Base-by-base conservation (phyloP, 2,329 filamentous ascomycete genomes). In the Venturia asperata region DNA sequence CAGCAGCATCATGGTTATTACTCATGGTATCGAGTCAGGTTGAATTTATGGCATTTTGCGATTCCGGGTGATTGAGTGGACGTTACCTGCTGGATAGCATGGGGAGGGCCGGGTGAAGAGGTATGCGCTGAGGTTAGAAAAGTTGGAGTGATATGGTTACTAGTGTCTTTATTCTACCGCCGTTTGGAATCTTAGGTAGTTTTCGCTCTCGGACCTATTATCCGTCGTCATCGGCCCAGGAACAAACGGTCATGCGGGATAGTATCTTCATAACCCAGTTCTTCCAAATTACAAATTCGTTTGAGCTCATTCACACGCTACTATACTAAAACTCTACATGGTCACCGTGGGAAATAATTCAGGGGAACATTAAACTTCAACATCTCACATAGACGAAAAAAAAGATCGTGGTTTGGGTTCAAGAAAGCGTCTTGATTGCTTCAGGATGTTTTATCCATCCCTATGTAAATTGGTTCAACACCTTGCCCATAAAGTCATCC, bases 1-100 rank as follows among this genome's bases (percentile, higher is more conserved):
- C 64, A 58, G 62, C 66, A 56, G 62, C 68, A 30, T 69, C 62
- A 15, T 49, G 34, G 52, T 52, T 42, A 34, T 52, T 39, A 19
- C 64, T 43, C 67, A 67, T 67, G 64, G 24, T 61, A 24, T 39
- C 49, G 37, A 42, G n/a, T n/a, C 39, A 21, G 34, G 19, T 37
- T 11, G 34, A n/a, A 19, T 49, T 42, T 58, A 64, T 64, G 15
- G 63, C 52, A 64, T 64, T n/a, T 41, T 58, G 47, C 34, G 30
- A 58, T n/a, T 58, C 15, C 9, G 7, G 5, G 30, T 58, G 52
- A 37, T 9, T 58, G 30, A 37, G 30, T 34, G 52, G n/a, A 58
- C 37, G 52, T 58, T 37, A 58, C 52, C 52, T 58, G 52, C 52
- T 58, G 52, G n/a, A n/a, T 37, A n/a, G 52, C 52, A 58, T 58